Base-by-base conservation (phyloP, 148 eudicot species). In the Camellia japonica region DNA sequence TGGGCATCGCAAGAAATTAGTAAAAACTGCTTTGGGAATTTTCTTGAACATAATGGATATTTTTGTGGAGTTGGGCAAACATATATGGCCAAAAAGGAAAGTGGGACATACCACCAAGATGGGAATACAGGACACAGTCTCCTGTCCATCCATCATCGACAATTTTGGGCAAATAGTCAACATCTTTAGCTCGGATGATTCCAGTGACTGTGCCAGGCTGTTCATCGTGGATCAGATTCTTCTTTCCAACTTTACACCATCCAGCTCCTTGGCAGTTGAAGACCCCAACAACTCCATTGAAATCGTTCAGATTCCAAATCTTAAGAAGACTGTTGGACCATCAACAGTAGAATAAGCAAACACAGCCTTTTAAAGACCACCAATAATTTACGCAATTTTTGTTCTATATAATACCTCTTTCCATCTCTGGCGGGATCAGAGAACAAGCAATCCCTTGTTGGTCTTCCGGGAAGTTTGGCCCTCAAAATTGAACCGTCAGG, bases 181-280 rank as follows among this genome's bases (percentile, higher is more conserved):
- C 93, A 83, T 94, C 98, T 75, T 75, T 80, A 75, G 93, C 88
- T 77, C 86, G 84, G 79, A 94, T 55, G 16, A 71, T 61, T 44
- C 97, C 94, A 18, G 88, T 83, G 49, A 87, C 70, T 7, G 90
- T 85, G 56, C 87, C 85, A 15, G 98, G 98, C 84, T 87, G 90
- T 43, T 87, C 88, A 58, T 94, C 94, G 54, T 94, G 98, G 75
- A 92, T 84, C 76, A 90, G 81, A 65, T 90, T 92, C 80, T 61
- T 94, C 92, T 94, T 94, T 73, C 91, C 94, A 80, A 83, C 88
- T 78, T 81, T 89, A 72, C 98, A 92, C 98, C 98, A 94, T 14
- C 93, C 98, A 23, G 98, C 98, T 83, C 97, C 98, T 85, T 94
- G 98, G 90, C 98, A 94, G 76, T 94, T 92, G 84, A 92, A 94